Evolutionary conservation across 768 basidiomycete species (phyloP).

Genomic region (Hericium erinaceus): DNA sequence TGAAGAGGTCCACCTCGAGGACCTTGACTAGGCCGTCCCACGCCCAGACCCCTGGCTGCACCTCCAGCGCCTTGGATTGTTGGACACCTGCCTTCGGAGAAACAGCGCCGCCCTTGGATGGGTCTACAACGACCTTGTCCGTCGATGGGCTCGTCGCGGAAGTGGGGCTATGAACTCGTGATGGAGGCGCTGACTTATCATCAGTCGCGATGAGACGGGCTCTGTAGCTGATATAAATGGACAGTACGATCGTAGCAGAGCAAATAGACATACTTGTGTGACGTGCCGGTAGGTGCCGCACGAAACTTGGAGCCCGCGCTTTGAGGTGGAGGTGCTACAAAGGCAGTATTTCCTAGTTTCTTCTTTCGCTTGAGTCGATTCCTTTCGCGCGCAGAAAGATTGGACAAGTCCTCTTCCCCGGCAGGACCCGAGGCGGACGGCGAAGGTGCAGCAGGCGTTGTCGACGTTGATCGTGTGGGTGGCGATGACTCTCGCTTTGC

Average conservation of each 20-base stretch:
- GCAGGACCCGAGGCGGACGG: conserved; percentile 36
- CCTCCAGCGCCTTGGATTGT: conserved; percentile 69
- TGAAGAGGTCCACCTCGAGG: conserved; percentile 76
- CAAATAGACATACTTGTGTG: conserved; percentile 42
- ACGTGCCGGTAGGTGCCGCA: conserved; percentile 44
- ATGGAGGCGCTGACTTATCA: conserved; percentile 33
- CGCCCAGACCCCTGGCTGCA: conserved; percentile 67
- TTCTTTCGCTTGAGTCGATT: conserved; percentile 94
- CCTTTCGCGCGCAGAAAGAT: conserved; percentile 83
- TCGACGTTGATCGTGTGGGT: conserved; percentile 34
- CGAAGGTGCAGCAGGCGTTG: conserved; percentile 37
- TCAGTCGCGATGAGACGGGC: conserved; percentile 68
- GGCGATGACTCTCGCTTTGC: conserved; percentile 22
- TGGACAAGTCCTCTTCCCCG: conserved; percentile 38
- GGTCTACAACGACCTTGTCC: conserved; percentile 72
- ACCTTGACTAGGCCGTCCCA: conserved; percentile 80
- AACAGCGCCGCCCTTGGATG: conserved; percentile 78
- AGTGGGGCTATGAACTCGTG: conserved; percentile 51
- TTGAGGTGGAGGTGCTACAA: conserved; percentile 53
- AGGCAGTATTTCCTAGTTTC: conserved; percentile 76
- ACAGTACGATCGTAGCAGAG: background rate
- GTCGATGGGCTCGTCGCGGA: conserved; percentile 29
- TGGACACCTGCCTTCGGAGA: conserved; percentile 61
- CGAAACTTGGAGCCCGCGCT: conserved; percentile 51
- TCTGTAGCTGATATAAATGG: conserved; percentile 27